These are phyloP conservation scores for Daldinia loculata DNA, from an alignment of 495 filamentous ascomycete species.

Conservation along the genomic window DNA sequence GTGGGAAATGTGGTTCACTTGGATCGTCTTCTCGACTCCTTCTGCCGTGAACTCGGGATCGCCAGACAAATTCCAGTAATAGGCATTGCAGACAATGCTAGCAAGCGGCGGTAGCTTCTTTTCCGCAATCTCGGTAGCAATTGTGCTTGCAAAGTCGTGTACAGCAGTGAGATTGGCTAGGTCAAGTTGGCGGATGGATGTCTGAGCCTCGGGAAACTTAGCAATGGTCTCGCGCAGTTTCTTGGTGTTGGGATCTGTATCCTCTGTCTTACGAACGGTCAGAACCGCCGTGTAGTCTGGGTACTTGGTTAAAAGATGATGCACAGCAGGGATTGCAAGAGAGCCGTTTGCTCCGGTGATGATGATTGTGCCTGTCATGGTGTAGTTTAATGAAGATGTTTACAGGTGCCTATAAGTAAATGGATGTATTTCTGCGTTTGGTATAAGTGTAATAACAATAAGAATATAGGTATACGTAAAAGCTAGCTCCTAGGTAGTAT, in stretches of 20 bases:
- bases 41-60: slow-evolving; percentile 52
- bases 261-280: slow-evolving; percentile 54
- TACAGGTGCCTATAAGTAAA: neutral
- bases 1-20: slow-evolving; percentile 57
- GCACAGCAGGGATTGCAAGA: slow-evolving; percentile 54
- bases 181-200: slow-evolving; percentile 52
- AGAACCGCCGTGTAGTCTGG: slow-evolving; percentile 50
- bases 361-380: slow-evolving; percentile 51
- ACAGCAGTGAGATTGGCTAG: slow-evolving; percentile 50
- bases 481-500: no score
- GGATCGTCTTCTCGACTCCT: slow-evolving; percentile 55
- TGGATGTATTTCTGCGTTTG: neutral
- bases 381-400: neutral
- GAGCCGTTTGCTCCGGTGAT: slow-evolving; percentile 62
- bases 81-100: slow-evolving; percentile 58
- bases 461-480: no score
- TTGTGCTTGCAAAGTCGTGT: slow-evolving; percentile 48
- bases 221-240: slow-evolving; percentile 49
- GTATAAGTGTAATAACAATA: neutral
- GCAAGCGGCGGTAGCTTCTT: slow-evolving; percentile 50
- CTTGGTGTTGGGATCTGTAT: slow-evolving; percentile 54
- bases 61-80: slow-evolving; percentile 51
- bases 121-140: slow-evolving; percentile 41
- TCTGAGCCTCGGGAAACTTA: slow-evolving; percentile 45
- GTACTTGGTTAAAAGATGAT: slow-evolving; percentile 51